A percentile compares a stretch with the other conserved stretches of the same genome.
phyloP scores from a whole-genome alignment of 1,284 basidiomycete species.

The Porogramme epimiltina region DNA sequence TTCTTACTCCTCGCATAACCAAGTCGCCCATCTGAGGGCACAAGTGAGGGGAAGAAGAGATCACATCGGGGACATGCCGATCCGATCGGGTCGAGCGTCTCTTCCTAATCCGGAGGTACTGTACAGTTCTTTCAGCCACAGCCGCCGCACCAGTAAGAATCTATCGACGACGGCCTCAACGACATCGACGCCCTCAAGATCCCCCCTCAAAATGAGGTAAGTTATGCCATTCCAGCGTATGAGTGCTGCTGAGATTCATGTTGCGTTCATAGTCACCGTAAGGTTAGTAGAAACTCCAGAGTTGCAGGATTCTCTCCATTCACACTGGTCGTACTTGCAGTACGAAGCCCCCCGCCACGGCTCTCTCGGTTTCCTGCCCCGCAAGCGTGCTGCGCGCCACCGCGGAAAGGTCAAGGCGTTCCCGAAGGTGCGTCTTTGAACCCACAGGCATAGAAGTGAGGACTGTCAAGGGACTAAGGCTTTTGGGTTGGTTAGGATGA shows the following conservation, averaged over 20 bases:
- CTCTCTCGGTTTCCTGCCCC: slow-evolving; percentile 91
- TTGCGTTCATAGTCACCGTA: slow-evolving; percentile 38
- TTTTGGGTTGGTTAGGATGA: slow-evolving; percentile 76
- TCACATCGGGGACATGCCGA: background rate
- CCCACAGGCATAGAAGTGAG: background rate
- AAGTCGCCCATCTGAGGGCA: too few relatives aligned
- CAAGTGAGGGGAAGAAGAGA: too few relatives aligned
- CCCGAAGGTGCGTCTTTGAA: slow-evolving; percentile 71
- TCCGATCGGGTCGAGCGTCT: background rate
- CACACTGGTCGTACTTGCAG: slow-evolving; percentile 42
- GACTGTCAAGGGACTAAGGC: background rate
- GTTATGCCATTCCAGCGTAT: slow-evolving; percentile 14
- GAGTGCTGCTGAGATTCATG: slow-evolving; percentile 5
- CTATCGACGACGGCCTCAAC: slow-evolving; percentile 19
- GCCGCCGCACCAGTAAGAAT: slow-evolving; percentile 15
- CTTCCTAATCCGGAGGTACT: slow-evolving; percentile 26
- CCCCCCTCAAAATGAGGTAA: slow-evolving; percentile 43
- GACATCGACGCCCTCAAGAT: slow-evolving; percentile 35
- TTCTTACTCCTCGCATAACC: too few relatives aligned
- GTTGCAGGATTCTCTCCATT: background rate
- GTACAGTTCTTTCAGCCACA: slow-evolving; percentile 40
- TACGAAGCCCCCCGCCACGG: slow-evolving; percentile 96
- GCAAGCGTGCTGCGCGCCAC: slow-evolving; percentile 94
- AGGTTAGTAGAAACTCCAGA: slow-evolving; percentile 33
- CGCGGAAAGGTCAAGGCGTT: slow-evolving; percentile 98